Percentiles rank a stretch among this genome's conserved stretches.
These are phyloP conservation scores for Yamadazyma diospyri DNA, from an alignment of 1,139 yeast species.

Conservation along the genomic window DNA sequence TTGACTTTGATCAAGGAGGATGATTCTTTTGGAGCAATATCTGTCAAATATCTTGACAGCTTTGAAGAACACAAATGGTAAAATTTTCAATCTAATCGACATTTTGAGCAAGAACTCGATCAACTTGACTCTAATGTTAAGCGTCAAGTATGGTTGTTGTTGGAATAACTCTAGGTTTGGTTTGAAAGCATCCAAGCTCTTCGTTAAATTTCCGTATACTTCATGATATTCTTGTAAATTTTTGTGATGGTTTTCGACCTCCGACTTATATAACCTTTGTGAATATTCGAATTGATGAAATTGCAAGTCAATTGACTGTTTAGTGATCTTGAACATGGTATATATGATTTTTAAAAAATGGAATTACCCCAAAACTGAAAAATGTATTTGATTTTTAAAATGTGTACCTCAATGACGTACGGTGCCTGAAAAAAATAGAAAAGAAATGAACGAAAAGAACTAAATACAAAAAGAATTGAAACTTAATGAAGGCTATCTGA, in stretches of 20 bases:
- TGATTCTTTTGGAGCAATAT: conserved; percentile 62
- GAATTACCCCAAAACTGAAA: too few relatives aligned
- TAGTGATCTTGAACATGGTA: conserved; percentile 7
- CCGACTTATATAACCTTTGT: conserved; percentile 45
- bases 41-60: conserved; percentile 62
- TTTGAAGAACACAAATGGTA: conserved; percentile 57
- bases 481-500: not conserved
- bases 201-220: conserved; percentile 39
- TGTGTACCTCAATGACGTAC: too few relatives aligned
- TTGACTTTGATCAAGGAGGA: conserved; percentile 58
- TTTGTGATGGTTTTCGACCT: conserved; percentile 44
- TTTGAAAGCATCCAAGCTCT: conserved; percentile 26
- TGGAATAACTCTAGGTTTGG: conserved; percentile 55
- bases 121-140: conserved; percentile 45
- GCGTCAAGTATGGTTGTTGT: conserved; percentile 64
- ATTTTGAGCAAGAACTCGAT: conserved; percentile 58
- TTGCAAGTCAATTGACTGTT: conserved; percentile 8
- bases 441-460: too few relatives aligned
- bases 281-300: conserved; percentile 45
- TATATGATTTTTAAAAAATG: too few relatives aligned
- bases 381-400: not conserved
- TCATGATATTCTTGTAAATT: conserved; percentile 54
- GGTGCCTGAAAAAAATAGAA: too few relatives aligned
- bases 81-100: conserved; percentile 54
- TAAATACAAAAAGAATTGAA: conserved; percentile 3